Percentiles rank a stretch among this genome's conserved stretches.
Evolutionary conservation across 495 filamentous ascomycete species (phyloP).

Genomic region (Lindgomyces ingoldianus): DNA sequence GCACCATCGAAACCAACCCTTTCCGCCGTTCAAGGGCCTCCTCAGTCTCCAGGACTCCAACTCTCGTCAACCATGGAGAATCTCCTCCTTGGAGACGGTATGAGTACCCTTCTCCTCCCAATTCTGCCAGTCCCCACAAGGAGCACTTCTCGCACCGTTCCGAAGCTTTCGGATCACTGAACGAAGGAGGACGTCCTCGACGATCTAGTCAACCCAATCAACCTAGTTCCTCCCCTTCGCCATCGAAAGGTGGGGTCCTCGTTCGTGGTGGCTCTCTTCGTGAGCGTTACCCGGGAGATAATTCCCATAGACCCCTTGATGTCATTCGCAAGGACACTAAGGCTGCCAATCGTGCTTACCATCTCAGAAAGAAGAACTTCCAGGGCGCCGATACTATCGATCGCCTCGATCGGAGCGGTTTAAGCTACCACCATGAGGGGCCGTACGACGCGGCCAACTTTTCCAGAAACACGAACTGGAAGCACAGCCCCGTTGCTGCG

Average conservation of each 20-base stretch:
- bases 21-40: constrained; percentile 40
- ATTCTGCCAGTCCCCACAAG: constrained; percentile 39
- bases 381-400: constrained; percentile 81
- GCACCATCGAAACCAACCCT: constrained; percentile 42
- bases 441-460: constrained; percentile 84
- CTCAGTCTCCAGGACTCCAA: constrained; percentile 24
- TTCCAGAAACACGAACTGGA: constrained; percentile 65
- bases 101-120: constrained; percentile 36
- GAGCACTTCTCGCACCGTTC: constrained; percentile 42
- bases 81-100: constrained; percentile 18
- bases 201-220: constrained; percentile 31
- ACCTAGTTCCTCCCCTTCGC: constrained; percentile 6
- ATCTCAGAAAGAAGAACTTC: constrained; percentile 63
- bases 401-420: constrained; percentile 64
- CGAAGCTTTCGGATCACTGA: constrained; percentile 40
- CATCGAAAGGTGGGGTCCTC: constrained; percentile 12
- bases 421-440: constrained; percentile 83
- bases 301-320: constrained; percentile 63
- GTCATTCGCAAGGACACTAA: constrained; percentile 59
- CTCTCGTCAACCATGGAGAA: constrained; percentile 39
- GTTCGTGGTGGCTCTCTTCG: constrained; percentile 55
- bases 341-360: constrained; percentile 61
- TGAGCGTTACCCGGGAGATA: constrained; percentile 61
- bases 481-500: constrained; percentile 73
- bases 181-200: constrained; percentile 31